Base-by-base conservation (phyloP, 2,329 filamentous ascomycete genomes). In the Aschersonia sp. region DNA sequence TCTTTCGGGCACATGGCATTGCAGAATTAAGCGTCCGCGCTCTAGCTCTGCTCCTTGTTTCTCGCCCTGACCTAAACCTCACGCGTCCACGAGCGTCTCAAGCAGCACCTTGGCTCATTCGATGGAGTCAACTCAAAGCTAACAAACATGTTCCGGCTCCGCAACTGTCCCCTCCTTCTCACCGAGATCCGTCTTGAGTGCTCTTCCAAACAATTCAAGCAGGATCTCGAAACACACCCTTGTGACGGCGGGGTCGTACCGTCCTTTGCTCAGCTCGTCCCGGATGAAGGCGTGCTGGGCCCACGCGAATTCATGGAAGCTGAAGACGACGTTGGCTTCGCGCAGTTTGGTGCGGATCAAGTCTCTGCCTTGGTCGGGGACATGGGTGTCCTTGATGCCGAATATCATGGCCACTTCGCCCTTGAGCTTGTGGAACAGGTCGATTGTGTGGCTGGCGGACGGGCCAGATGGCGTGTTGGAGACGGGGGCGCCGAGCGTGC, bases 251-350 rank as follows among this genome's bases (percentile, higher is more conserved):
- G 89, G 86, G 61, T 96, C 89, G 59, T 95, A 96, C 30, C 89
- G 75, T n/a, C 88, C 89, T 68, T 95, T 95, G 64, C 84, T 88
- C 50, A 92, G 70, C 69, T 96, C 89, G 59, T 96, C 89, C 14
- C 89, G 76, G 62, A 96, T 94, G 61, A 96, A 96, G 5, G 89
- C 89, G 68, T 94, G 89, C 65, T 95, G 89, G 4, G 89, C 88
- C 79, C 87, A 90, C n/a, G 87, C 85, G 54, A 85, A 80, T 68
- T 96, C 89, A 66, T 92, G 87, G 62, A 87, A 95, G 59, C 79
- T 83, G 58, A 90, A 89, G 8, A 75, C 71, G 5, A 83, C 75
- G 8, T 83, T 83, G 5, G 81, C 78, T 29, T 87, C 86, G 56
- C 89, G 80, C 56, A 95, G 71, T 51, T 87, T 89, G 62, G 78